phyloP scores from a whole-genome alignment of 192 early-diverging fungal species.

The Thoreauomyces humboldtii region DNA sequence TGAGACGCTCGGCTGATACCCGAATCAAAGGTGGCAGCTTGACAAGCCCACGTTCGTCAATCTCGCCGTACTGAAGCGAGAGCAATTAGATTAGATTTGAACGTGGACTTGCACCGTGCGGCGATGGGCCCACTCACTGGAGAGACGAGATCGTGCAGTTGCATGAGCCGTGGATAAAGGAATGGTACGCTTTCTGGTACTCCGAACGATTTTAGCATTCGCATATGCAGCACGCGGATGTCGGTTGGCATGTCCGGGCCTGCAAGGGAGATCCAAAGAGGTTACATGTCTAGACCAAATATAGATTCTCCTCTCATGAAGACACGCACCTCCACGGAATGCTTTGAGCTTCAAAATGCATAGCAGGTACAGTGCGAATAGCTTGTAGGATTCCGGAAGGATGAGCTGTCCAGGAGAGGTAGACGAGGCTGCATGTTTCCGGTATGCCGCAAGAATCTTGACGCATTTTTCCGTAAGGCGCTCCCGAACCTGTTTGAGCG shows the following conservation, averaged over 20 bases:
- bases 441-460: constrained; percentile 84
- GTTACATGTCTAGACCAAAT: background rate
- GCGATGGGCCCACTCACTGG: constrained; percentile 36
- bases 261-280: constrained; percentile 13
- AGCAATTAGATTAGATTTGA: background rate
- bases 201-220: constrained; percentile 70
- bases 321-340: constrained; percentile 63
- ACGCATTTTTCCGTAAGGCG: constrained; percentile 84
- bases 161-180: constrained; percentile 81
- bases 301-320: background rate
- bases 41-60: constrained; percentile 54
- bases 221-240: constrained; percentile 75
- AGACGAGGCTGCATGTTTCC: constrained; percentile 84
- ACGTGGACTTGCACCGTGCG: constrained; percentile 23
- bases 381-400: constrained; percentile 92
- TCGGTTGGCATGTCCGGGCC: constrained; percentile 76
- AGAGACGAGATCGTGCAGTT: constrained; percentile 60
- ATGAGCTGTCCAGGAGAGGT: constrained; percentile 91
- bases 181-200: constrained; percentile 73
- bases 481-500: constrained; percentile 74
- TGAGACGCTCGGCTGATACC: constrained; percentile 73
- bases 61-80: constrained; percentile 41
- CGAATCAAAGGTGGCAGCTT: constrained; percentile 67
- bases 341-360: constrained; percentile 80
- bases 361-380: constrained; percentile 84